A percentile compares a stretch with the other conserved stretches of the same genome.
Evolutionary conservation across 2,329 filamentous ascomycete genomes (phyloP).

Genomic region (Neonectria magnoliae): DNA sequence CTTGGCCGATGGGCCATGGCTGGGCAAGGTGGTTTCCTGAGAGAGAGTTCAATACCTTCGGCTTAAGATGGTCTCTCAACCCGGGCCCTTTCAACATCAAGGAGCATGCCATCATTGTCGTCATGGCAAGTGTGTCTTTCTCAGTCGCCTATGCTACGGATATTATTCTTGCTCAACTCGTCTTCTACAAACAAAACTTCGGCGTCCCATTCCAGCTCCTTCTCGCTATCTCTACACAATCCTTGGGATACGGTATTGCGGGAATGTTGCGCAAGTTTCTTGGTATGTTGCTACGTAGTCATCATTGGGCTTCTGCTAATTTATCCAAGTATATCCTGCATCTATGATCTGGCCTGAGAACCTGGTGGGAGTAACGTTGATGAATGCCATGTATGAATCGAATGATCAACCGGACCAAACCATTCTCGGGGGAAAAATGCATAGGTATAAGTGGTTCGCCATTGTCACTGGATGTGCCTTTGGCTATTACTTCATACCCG

Average conservation of each 20-base stretch:
- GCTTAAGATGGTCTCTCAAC: conserved; percentile 67
- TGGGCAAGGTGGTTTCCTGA: conserved; percentile 68
- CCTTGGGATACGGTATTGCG: conserved; percentile 74
- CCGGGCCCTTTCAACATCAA: conserved; percentile 77
- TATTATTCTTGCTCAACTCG: conserved; percentile 74
- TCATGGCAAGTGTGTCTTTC: conserved; percentile 78
- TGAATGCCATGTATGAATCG: conserved; percentile 77
- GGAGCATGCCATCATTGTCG: conserved; percentile 74
- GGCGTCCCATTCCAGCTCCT: conserved; percentile 74
- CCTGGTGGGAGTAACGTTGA: conserved; percentile 72
- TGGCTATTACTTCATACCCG: conserved; percentile 75
- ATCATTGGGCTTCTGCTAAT: conserved; percentile 18
- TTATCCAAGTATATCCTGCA: conserved; percentile 64
- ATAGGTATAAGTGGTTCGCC: conserved; percentile 72
- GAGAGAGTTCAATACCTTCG: conserved; percentile 61
- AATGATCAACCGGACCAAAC: conserved; percentile 60
- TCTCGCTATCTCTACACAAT: conserved; percentile 74
- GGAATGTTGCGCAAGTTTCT: conserved; percentile 74
- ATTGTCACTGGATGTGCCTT: conserved; percentile 67
- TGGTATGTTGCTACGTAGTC: conserved; percentile 50
- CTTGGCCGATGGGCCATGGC: conserved; percentile 69
- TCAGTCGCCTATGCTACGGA: conserved; percentile 78
- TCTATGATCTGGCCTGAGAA: conserved; percentile 81
- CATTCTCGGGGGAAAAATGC: conserved; percentile 71
- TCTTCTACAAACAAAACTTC: conserved; percentile 78